Evolutionary conservation across 371 early-diverging fungal species (phyloP).

Genomic region (Cokeromyces recurvatus): DNA sequence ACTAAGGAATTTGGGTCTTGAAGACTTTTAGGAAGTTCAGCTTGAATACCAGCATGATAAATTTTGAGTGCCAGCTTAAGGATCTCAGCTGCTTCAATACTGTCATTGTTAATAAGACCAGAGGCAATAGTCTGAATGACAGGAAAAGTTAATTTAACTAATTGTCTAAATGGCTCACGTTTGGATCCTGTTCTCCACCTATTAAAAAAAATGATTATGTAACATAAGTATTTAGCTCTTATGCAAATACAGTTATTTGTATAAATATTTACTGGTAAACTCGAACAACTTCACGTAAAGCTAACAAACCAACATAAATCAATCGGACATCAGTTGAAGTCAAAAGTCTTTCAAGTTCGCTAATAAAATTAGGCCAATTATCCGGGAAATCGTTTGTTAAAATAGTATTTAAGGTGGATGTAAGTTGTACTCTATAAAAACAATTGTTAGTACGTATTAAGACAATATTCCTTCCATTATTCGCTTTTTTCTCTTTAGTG

Average conservation of each 20-base stretch:
- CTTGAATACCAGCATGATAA: slow-evolving; percentile 69
- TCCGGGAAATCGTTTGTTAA: slow-evolving; percentile 74
- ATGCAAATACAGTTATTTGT: no score
- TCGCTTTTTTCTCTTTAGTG: not conserved
- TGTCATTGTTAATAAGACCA: slow-evolving; percentile 50
- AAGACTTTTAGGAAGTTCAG: slow-evolving; percentile 62
- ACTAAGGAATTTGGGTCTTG: slow-evolving; percentile 67
- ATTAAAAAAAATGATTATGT: not conserved
- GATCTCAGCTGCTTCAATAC: slow-evolving; percentile 76
- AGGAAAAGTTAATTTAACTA: slow-evolving; percentile 72
- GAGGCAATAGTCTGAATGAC: slow-evolving; percentile 66
- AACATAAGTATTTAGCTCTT: no score
- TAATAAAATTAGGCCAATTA: slow-evolving; percentile 81
- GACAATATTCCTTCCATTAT: no score
- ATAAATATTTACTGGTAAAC: slow-evolving; percentile 67
- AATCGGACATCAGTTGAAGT: slow-evolving; percentile 61
- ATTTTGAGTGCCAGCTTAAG: slow-evolving; percentile 76
- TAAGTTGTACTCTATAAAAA: slow-evolving; percentile 66
- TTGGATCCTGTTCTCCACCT: slow-evolving; percentile 55
- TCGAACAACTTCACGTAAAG: slow-evolving; percentile 76
- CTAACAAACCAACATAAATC: slow-evolving; percentile 74
- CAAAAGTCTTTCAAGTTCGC: slow-evolving; percentile 57
- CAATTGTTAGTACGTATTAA: no score
- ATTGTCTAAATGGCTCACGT: slow-evolving; percentile 60
- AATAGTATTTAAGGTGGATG: slow-evolving; percentile 66